Evolutionary conservation across 495 filamentous ascomycete genomes (phyloP).

Genomic region (Penicillium alfredii): DNA sequence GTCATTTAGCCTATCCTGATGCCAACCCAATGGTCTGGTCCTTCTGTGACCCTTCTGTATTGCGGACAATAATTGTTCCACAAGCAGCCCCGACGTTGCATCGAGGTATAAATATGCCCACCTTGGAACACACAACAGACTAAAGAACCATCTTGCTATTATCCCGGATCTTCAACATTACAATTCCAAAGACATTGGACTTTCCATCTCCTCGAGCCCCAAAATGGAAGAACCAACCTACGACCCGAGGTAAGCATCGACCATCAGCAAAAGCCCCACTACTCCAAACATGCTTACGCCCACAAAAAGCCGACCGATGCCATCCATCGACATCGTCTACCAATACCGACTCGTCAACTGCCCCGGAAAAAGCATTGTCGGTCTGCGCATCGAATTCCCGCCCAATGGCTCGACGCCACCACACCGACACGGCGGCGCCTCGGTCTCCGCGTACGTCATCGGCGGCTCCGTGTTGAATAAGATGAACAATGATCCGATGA

Average conservation of each 20-base stretch:
- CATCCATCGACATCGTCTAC: constrained; percentile 21
- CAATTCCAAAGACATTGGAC: too few species aligned
- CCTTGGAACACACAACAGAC: too few species aligned
- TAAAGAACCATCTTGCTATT: too few species aligned
- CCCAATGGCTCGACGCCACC: constrained; percentile 38
- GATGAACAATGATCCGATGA: constrained; percentile 38
- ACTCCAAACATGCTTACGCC: neutral
- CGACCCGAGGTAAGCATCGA: constrained; percentile 13
- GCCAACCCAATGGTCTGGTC: too few species aligned
- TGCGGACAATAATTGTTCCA: too few species aligned
- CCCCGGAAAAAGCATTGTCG: constrained; percentile 31
- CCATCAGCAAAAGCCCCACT: too few species aligned
- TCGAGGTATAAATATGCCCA: too few species aligned
- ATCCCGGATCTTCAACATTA: too few species aligned
- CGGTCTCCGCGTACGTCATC: constrained; percentile 30
- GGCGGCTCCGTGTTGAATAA: constrained; percentile 30
- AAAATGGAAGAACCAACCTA: constrained; percentile 21
- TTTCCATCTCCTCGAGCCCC: too few species aligned
- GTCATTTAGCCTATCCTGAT: too few species aligned
- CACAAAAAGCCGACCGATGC: constrained; percentile 21
- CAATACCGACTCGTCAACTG: constrained; percentile 27
- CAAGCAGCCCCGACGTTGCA: too few species aligned
- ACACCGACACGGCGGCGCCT: constrained; percentile 34
- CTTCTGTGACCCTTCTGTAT: too few species aligned
- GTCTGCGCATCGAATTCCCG: constrained; percentile 26